Base-by-base conservation (phyloP, 2,329 filamentous ascomycete species). In the Raffaelea albimanens region DNA sequence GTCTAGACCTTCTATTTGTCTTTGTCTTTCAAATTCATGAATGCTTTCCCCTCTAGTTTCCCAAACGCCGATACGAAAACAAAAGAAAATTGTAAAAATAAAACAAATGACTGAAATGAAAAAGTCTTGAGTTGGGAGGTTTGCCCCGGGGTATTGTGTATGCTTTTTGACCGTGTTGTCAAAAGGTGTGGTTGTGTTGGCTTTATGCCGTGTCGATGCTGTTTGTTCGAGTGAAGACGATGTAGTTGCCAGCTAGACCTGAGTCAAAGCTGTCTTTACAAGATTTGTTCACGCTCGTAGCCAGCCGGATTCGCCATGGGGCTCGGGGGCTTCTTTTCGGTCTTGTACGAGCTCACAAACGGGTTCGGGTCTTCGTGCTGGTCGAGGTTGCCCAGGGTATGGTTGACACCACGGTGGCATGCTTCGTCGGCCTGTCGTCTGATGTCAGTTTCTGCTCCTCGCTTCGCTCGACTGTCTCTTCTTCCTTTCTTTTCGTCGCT, bases 321-420 rank as follows among this genome's bases (percentile, higher is more conserved):
- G 4, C 84, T 86, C 55, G 91, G 87, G 21, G 80, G 77, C 52
- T 72, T 71, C 5, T 69, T 68, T 14, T 71, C 69, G 52, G 88
- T 79, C 65, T 85, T 87, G 70, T 91, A 96, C 57, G 82, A 75
- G 63, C 82, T 86, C 41, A 87, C 83, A 60, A 93, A 98, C 2
- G 93, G 93, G 60, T 98, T 98, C 2, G 91, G 90, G 60, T 98
- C 93, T 31, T 82, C 74, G 45, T 79, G 81, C 61, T 93, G 88
- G 56, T 95, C 72, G 50, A 98, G 71, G 61, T 97, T 97, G 45
- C 85, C 82, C 39, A 98, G 68, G 0, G 93, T 97, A 63, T 98
- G 93, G 67, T 98, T 97, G 57, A 97, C 91, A 60, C 95, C 93
- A 31, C 93, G 77, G 61, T 95, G 89, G 62, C 87, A 86, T 4